Percentiles rank a stretch among this genome's conserved stretches.
Conservation (phyloP, 2,329 filamentous ascomycete species). For the Aspergillus oerlinghausenensis region DNA sequence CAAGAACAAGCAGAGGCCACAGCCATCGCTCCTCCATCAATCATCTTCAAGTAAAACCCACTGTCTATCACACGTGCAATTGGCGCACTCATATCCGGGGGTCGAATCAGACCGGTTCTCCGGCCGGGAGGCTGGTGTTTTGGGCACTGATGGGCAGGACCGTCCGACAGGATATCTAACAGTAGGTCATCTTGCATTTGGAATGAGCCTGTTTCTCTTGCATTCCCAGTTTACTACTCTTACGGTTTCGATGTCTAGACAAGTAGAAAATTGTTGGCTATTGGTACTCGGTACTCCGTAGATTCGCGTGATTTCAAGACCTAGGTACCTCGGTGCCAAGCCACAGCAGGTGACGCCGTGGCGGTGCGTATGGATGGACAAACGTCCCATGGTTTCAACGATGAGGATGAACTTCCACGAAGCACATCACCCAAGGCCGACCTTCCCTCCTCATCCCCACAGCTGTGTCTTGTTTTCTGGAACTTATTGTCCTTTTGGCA, state of each 20-base stretch:
- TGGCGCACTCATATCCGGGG: background rate
- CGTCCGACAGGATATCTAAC: background rate
- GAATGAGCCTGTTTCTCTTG: background rate
- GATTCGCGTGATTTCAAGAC: background rate
- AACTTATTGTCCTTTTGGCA: background rate
- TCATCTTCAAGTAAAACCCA: background rate
- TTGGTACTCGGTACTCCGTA: background rate
- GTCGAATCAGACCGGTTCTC: background rate
- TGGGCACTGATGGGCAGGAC: constrained; percentile 12
- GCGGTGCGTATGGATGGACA: background rate
- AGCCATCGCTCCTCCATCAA: background rate
- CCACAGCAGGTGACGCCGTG: background rate
- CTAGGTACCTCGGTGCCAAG: background rate
- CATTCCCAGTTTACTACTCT: background rate
- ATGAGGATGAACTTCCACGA: background rate
- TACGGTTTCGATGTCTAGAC: background rate
- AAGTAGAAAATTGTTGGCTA: background rate
- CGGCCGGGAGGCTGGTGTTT: constrained; percentile 2
- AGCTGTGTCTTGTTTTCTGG: background rate
- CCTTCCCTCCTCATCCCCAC: background rate
- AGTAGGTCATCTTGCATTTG: background rate
- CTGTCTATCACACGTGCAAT: background rate
- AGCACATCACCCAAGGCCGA: background rate
- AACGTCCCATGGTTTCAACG: background rate
- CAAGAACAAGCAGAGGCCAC: background rate